Base-by-base conservation (phyloP, 2,329 filamentous ascomycete species). In the Samsoniella hepiali region DNA sequence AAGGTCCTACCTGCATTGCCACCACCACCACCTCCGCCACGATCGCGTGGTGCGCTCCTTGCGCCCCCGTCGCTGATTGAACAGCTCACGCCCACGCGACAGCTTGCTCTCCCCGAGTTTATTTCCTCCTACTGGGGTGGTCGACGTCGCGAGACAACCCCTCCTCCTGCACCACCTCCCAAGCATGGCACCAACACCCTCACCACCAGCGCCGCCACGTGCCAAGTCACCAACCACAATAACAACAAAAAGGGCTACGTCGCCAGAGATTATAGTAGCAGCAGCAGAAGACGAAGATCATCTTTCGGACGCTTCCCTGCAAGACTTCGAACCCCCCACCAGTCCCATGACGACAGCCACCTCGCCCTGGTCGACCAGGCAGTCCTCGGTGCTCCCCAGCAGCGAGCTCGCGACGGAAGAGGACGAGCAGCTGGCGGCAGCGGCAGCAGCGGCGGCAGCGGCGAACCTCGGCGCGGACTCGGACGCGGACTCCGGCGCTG, bases 261-360 rank as follows among this genome's bases (percentile, higher is more conserved):
- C 53, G 44, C 51, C 56, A 49, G 64, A 47, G 63, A 58, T 32
- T 17, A 45, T 29, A 34, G 54, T 3, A 31, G 38, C 22, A 31
- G 36, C 38, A 17, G 38, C 15, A 29, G 54, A 42, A 27, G 69
- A 71, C 71, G 74, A 77, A 68, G 76, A 79, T 69, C 73, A 79
- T 71, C 73, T 69, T 62, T 77, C 81, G 72, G 83, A 83, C 78
- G 81, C 72, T 69, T 84, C 81, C 65, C 77, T 83, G 71, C 81
- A 78, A 77, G 83, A 84, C 70, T 82, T 81, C 80, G 82, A 81
- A 70, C 80, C 77, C 69, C 80, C 80, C 71, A 77, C 76, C 72
- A 77, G 74, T 63, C 70, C 70, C 58, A 65, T 54, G 50, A 61
- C 58, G 38, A 40, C 42, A 13, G 31, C 50, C 27, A 54, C 50